A percentile compares a stretch with the other conserved stretches of the same genome.
These are phyloP conservation scores for Kalmusia sp. DNA, from an alignment of 2,329 filamentous ascomycete species.

Conservation along the genomic window DNA sequence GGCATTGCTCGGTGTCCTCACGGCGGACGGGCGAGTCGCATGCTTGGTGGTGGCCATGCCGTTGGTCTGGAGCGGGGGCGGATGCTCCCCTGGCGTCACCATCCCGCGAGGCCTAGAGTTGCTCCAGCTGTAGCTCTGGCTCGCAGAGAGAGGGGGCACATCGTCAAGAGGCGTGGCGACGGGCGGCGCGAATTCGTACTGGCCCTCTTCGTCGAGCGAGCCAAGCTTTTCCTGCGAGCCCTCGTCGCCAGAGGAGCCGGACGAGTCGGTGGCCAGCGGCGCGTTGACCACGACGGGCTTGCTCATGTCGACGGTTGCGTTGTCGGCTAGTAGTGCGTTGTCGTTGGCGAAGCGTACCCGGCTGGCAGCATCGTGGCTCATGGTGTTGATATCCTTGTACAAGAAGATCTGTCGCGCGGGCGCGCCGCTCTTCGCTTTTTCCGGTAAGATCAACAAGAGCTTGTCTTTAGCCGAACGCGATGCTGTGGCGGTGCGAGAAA, in stretches of 20 bases:
- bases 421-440: constrained; percentile 7
- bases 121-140: constrained; percentile 34
- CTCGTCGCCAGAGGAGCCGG: constrained; percentile 54
- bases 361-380: constrained; percentile 28
- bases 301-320: constrained; percentile 28
- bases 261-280: constrained; percentile 53
- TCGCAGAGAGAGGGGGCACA: constrained; percentile 36
- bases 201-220: constrained; percentile 48
- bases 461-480: constrained; percentile 3
- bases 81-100: constrained; percentile 22
- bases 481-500: constrained; percentile 10
- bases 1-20: constrained; percentile 57
- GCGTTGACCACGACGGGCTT: constrained; percentile 41
- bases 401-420: constrained; percentile 3
- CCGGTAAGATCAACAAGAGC: constrained; percentile 12
- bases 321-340: constrained; percentile 24
- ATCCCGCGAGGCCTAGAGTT: constrained; percentile 32
- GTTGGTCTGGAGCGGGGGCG: constrained; percentile 37
- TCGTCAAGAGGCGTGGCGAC: constrained; percentile 42
- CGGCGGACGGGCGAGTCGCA: constrained; percentile 50
- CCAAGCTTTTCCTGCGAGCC: constrained; percentile 59
- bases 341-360: constrained; percentile 39
- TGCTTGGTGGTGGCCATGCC: constrained; percentile 27
- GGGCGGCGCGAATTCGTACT: constrained; percentile 49
- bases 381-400: constrained; percentile 15